These are phyloP conservation scores for Aspergillus thermomutatus DNA, from an alignment of 2,329 filamentous ascomycete species.

Conservation along the genomic window DNA sequence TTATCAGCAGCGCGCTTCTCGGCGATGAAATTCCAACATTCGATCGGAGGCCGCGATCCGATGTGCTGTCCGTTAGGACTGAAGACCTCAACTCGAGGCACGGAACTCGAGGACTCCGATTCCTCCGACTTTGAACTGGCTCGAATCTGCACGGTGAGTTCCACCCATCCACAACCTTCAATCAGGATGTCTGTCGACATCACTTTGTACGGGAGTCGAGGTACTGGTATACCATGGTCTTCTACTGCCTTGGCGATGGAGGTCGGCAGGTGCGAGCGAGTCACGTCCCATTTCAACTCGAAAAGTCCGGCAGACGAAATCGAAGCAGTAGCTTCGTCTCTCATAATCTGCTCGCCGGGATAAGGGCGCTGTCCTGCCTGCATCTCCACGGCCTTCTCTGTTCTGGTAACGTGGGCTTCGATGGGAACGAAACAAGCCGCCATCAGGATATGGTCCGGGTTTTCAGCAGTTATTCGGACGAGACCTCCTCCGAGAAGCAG, in stretches of 20 bases:
- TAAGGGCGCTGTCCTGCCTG: constrained; percentile 62
- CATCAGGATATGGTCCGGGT: constrained; percentile 63
- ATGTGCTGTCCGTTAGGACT: constrained; percentile 81
- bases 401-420: constrained; percentile 70
- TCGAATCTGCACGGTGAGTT: constrained; percentile 78
- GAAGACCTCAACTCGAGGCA: constrained; percentile 71
- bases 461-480: constrained; percentile 77
- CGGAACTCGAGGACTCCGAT: constrained; percentile 41
- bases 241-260: constrained; percentile 63
- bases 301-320: constrained; percentile 73
- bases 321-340: constrained; percentile 54
- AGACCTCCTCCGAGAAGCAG: constrained; percentile 82
- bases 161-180: constrained; percentile 91
- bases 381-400: constrained; percentile 72
- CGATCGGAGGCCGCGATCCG: constrained; percentile 39
- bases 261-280: constrained; percentile 71
- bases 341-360: constrained; percentile 61
- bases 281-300: constrained; percentile 76
- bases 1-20: constrained; percentile 31
- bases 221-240: constrained; percentile 56
- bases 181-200: constrained; percentile 80
- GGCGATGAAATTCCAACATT: constrained; percentile 32
- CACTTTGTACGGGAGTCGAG: constrained; percentile 69
- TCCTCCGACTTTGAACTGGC: constrained; percentile 40
- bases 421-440: constrained; percentile 86